Conservation (phyloP, 2,329 filamentous ascomycete genomes). For the Dactylellina drechsleri region DNA sequence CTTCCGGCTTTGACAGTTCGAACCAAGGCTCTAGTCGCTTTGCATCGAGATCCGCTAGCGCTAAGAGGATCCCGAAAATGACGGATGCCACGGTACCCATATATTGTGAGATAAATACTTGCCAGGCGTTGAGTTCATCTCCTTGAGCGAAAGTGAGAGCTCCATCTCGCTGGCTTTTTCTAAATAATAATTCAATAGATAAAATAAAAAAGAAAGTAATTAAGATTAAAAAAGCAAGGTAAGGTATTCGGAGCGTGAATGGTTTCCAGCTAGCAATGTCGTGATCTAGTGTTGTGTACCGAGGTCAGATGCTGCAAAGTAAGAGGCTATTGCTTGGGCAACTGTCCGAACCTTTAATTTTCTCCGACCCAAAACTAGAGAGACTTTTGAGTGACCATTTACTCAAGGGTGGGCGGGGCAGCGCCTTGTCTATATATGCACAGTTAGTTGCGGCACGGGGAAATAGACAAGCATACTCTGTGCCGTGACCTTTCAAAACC, state of each 20-base stretch:
- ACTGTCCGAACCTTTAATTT: slow-evolving; percentile 13
- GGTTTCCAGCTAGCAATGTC: slow-evolving; percentile 51
- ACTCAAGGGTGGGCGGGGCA: slow-evolving; percentile 40
- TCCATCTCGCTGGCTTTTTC: slow-evolving; percentile 49
- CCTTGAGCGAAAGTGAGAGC: slow-evolving; percentile 42
- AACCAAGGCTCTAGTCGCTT: slow-evolving; percentile 72
- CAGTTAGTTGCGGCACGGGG: slow-evolving; percentile 22
- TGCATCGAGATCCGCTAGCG: slow-evolving; percentile 70
- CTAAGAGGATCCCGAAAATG: slow-evolving; percentile 69
- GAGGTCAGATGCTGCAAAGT: neutral
- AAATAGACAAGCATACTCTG: neutral
- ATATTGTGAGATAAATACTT: slow-evolving; percentile 51
- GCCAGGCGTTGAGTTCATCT: slow-evolving; percentile 28
- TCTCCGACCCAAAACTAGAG: slow-evolving; percentile 39
- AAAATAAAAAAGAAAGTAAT: slow-evolving; percentile 53
- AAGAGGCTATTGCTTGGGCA: neutral
- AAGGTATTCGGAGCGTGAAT: slow-evolving; percentile 45
- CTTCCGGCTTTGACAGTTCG: slow-evolving; percentile 66
- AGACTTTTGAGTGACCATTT: slow-evolving; percentile 45
- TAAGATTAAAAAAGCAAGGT: slow-evolving; percentile 49
- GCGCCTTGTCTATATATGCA: slow-evolving; percentile 45
- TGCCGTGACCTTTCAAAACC: neutral
- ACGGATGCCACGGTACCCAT: slow-evolving; percentile 68
- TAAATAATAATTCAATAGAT: slow-evolving; percentile 52
- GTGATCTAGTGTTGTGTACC: slow-evolving; percentile 18